Conservation (phyloP, 2,329 filamentous ascomycete genomes). For the Colletotrichum eremochloae region DNA sequence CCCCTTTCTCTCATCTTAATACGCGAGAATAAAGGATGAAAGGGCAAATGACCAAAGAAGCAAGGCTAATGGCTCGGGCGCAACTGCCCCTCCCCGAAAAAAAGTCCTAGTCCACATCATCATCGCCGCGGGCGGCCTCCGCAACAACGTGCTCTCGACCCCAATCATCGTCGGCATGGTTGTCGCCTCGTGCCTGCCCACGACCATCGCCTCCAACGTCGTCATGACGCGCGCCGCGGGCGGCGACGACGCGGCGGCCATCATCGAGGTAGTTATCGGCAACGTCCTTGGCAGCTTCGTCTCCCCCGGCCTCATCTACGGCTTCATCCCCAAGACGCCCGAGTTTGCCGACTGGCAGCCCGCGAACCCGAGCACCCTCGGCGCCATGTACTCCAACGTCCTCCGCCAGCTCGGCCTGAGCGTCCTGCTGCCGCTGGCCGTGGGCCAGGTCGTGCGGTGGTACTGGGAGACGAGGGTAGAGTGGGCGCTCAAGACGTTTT, state of each 20-base stretch:
- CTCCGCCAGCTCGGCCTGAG: conserved; percentile 78
- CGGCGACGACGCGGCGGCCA: conserved; percentile 74
- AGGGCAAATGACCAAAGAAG: background rate
- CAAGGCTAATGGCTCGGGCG: background rate
- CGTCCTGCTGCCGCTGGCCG: conserved; percentile 72
- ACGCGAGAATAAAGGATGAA: background rate
- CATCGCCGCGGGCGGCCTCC: conserved; percentile 60
- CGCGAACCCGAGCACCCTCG: conserved; percentile 65
- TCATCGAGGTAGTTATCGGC: conserved; percentile 78
- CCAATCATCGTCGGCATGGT: conserved; percentile 77
- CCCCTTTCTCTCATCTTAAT: background rate
- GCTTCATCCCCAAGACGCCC: conserved; percentile 65
- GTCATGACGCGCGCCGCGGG: conserved; percentile 79
- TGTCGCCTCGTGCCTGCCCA: conserved; percentile 76
- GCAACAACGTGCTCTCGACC: conserved; percentile 71
- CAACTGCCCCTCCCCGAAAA: too few relatives aligned
- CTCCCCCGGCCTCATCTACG: conserved; percentile 73
- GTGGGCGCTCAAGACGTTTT: conserved; percentile 66
- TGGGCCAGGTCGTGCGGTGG: conserved; percentile 72
- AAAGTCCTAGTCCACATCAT: conserved; percentile 61
- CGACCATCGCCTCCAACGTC: conserved; percentile 80
- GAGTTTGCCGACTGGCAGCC: conserved; percentile 71
- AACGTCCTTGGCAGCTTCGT: conserved; percentile 78
- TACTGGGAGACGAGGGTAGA: conserved; percentile 64
- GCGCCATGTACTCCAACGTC: conserved; percentile 74